phyloP scores from a whole-genome alignment of 495 filamentous ascomycete species.

The Aspergillus ostianus region DNA sequence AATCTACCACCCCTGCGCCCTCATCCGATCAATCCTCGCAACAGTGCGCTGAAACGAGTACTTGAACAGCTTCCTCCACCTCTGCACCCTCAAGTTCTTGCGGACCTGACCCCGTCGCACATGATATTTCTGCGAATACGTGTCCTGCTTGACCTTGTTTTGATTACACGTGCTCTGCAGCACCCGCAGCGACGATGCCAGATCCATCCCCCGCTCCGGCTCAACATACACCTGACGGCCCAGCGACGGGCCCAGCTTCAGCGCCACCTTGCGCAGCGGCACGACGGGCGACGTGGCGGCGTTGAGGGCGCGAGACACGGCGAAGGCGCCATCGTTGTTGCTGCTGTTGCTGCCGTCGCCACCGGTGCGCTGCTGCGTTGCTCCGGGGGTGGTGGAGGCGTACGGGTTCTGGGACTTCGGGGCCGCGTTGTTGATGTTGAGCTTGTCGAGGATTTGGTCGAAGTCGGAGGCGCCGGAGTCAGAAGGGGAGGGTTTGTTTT shows the following conservation, averaged over 20 bases:
- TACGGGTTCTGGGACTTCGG: background rate
- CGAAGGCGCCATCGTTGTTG: constrained; percentile 7
- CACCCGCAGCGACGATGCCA: constrained; percentile 28
- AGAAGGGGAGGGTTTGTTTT: constrained; percentile 1
- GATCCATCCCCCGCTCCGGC: constrained; percentile 35
- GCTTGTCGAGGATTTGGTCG: constrained; percentile 39
- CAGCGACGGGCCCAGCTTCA: constrained; percentile 43
- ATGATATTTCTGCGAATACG: constrained; percentile 35
- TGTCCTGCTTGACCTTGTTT: constrained; percentile 29
- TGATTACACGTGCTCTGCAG: constrained; percentile 23
- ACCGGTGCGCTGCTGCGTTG: too few relatives aligned
- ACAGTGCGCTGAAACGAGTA: constrained; percentile 44
- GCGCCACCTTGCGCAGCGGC: constrained; percentile 22
- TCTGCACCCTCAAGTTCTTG: constrained; percentile 33
- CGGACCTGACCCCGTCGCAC: constrained; percentile 36
- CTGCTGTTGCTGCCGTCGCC: constrained; percentile 1
- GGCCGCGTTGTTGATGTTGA: constrained; percentile 25
- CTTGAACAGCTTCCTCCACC: constrained; percentile 46
- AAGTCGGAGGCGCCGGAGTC: constrained; percentile 25
- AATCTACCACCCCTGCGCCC: constrained; percentile 45
- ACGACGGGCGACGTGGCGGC: too few relatives aligned
- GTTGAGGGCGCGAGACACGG: constrained; percentile 2
- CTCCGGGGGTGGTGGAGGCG: constrained; percentile 5
- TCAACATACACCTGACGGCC: constrained; percentile 41
- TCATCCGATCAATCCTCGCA: constrained; percentile 43